phyloP scores from a whole-genome alignment of 2,329 filamentous ascomycete genomes.

The Hymenoscyphus linearis region DNA sequence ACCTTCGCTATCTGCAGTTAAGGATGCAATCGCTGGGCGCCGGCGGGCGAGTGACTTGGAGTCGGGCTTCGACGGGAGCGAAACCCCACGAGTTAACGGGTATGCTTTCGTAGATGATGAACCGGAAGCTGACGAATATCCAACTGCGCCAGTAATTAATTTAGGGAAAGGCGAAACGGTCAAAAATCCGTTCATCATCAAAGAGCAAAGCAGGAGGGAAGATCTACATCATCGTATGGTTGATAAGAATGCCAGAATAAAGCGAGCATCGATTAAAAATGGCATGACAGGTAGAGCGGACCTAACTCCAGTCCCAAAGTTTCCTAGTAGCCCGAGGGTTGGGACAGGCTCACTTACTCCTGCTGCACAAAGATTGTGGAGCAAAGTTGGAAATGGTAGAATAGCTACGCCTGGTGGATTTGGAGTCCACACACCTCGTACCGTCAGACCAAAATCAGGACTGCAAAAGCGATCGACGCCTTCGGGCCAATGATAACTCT shows the following conservation, averaged over 20 bases:
- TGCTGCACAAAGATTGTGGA: conserved; percentile 65
- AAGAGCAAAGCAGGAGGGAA: conserved; percentile 70
- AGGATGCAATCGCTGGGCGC: conserved; percentile 75
- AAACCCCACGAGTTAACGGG: conserved; percentile 87
- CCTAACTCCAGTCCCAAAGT: conserved; percentile 61
- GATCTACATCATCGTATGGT: conserved; percentile 82
- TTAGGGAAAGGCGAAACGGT: conserved; percentile 56
- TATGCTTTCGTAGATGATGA: conserved; percentile 92
- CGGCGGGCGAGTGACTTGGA: conserved; percentile 59
- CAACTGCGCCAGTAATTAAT: conserved; percentile 43
- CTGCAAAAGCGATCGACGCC: conserved; percentile 28
- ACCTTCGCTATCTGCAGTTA: conserved; percentile 77
- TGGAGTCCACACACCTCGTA: conserved; percentile 24
- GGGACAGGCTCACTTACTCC: conserved; percentile 57
- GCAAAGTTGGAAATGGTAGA: conserved; percentile 47
- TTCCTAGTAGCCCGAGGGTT: conserved; percentile 59
- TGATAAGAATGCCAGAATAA: conserved; percentile 69
- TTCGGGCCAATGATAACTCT: conserved; percentile 8
- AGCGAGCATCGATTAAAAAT: conserved; percentile 55
- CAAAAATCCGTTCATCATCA: conserved; percentile 75
- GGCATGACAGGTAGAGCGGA: conserved; percentile 56
- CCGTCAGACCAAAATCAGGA: conserved; percentile 25
- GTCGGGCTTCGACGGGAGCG: conserved; percentile 50
- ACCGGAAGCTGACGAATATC: conserved; percentile 43
- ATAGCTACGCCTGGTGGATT: conserved; percentile 27